phyloP scores from a whole-genome alignment of 1,139 yeast species.

The Pichiaceae sp. region DNA sequence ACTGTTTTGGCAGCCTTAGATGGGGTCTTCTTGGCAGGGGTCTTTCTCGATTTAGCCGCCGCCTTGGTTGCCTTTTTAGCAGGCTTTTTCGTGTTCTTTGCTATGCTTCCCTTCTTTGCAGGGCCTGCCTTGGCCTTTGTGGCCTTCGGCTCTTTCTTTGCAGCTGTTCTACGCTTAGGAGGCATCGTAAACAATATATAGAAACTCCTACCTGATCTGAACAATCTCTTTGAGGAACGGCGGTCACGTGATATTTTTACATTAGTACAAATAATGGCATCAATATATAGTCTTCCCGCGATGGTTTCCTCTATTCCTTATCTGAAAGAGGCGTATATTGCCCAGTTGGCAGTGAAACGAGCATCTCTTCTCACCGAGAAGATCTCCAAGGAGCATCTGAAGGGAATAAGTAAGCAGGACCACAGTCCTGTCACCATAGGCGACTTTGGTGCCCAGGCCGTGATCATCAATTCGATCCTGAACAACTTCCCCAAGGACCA shows the following conservation, averaged over 20 bases:
- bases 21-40: neutral
- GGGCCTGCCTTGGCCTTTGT: too few species aligned
- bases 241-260: too few species aligned
- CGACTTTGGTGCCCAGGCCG: conserved; percentile 93
- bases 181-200: neutral
- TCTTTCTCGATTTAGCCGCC: too few species aligned
- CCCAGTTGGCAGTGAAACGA: conserved; percentile 82
- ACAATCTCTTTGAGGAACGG: too few species aligned
- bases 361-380: conserved; percentile 73
- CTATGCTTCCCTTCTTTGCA: too few species aligned
- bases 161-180: neutral
- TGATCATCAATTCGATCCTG: conserved; percentile 75
- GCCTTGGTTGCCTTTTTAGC: too few species aligned
- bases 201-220: too few species aligned
- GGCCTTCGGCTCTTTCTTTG: too few species aligned
- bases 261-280: too few species aligned
- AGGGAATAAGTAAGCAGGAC: conserved; percentile 75
- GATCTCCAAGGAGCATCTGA: conserved; percentile 60
- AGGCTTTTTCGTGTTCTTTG: too few species aligned
- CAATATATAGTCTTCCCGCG: too few species aligned
- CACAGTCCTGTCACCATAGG: conserved; percentile 95
- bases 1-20: neutral
- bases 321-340: conserved; percentile 58
- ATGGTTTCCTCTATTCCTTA: conserved; percentile 9
- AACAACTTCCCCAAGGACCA: conserved; percentile 75